Base-by-base conservation (phyloP, 2,329 filamentous ascomycete genomes). In the Hypoxylon sp. region DNA sequence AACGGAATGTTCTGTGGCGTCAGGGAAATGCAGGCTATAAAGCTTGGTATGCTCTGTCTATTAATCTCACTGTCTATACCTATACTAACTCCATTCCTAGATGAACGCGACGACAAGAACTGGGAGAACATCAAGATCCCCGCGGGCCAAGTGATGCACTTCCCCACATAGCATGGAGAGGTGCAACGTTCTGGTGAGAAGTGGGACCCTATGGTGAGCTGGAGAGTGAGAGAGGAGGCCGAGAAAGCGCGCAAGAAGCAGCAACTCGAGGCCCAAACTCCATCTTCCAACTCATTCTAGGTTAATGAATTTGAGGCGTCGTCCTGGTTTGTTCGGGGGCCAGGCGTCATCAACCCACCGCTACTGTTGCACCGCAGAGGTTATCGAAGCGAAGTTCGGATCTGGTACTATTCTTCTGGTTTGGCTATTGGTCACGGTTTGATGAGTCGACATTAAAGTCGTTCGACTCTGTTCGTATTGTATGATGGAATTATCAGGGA, bases 1-100 rank as follows among this genome's bases (percentile, higher is more conserved):
- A 78, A 75, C 17, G 81, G 80, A 19, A 73, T 80, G 51, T 84
- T 80, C 63, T 86, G 83, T 63, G 80, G 79, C 5, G 73, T 77
- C 3, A 70, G 78, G 19, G 77, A 79, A 60, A 72, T 84, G 65
- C 75, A 74, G 58, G 57, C 72, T 7, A 61, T 75, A 21, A 60
- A 61, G 32, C 53, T 56, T 13, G 59, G 60, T 60, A 61, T 3
- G 50, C 46, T 47, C 3, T 17, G 17, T 16, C 1, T 9, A 31
- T n/a, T 5, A 21, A 21, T 8, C n/a, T 17, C n/a, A 21, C 17
- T 7, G 15, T n/a, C 7, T 25, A 19, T 32, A 29, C 29, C 51
- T 38, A 57, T 36, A 12, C 7, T 7, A 20, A 27, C n/a, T n/a
- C n/a, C n/a, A 7, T 5, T 11, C 15, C 11, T 41, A 52, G 60